phyloP scores from a whole-genome alignment of 805 yeast species.

The Hanseniaspora mollemarum region DNA sequence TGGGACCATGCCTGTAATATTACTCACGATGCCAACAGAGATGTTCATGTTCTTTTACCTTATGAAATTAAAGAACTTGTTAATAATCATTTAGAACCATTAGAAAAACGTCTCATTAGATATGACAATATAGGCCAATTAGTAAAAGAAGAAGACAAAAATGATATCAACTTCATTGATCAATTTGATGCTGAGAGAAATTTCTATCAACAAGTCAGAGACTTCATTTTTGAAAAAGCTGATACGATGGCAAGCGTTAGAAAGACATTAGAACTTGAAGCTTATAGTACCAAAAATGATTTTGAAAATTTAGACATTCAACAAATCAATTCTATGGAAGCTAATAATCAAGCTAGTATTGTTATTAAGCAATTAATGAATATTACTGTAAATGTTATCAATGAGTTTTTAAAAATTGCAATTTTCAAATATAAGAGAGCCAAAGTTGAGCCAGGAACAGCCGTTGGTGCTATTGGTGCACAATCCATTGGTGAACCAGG shows the following conservation, averaged over 20 bases:
- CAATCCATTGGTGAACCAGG: constrained; percentile 98
- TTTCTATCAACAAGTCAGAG: constrained; percentile 65
- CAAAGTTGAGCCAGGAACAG: constrained; percentile 91
- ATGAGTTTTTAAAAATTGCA: constrained; percentile 61
- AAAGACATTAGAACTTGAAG: constrained; percentile 35
- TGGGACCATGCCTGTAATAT: constrained; percentile 86
- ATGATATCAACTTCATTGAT: constrained; percentile 58
- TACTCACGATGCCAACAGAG: constrained; percentile 39
- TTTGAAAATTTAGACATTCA: constrained; percentile 21
- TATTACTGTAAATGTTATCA: constrained; percentile 50
- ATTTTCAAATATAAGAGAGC: constrained; percentile 73
- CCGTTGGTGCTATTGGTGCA: constrained; percentile 96
- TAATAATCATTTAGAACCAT: constrained; percentile 46
- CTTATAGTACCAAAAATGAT: constrained; percentile 15
- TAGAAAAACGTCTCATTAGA: constrained; percentile 49
- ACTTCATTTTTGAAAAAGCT: constrained; percentile 50
- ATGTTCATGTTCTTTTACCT: constrained; percentile 53
- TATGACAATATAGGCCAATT: constrained; percentile 60
- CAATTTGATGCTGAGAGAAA: constrained; percentile 79
- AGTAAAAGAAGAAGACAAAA: constrained; percentile 36
- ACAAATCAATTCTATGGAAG: constrained; percentile 34
- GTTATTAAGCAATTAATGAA: constrained; percentile 56
- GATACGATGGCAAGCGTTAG: constrained; percentile 45
- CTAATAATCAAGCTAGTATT: constrained; percentile 33
- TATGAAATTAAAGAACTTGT: constrained; percentile 50